Evolutionary conservation across 768 basidiomycete species (phyloP), one percentile per base, ranked within the genome.

Genomic region (Mrakia hoshinonis): DNA sequence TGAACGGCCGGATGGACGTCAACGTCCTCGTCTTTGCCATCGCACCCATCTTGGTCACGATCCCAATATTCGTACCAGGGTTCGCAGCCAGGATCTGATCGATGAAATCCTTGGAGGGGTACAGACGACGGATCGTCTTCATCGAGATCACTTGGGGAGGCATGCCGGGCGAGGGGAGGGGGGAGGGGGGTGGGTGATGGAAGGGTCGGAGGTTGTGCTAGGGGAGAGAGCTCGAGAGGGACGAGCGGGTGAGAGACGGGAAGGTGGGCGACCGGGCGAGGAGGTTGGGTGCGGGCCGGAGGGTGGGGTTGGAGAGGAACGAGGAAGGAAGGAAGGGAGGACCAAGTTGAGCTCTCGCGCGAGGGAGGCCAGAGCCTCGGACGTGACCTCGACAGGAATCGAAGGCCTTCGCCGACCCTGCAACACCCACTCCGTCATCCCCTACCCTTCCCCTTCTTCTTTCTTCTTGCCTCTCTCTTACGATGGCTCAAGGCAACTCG

Each of bases 401-500:
- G n/a, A n/a, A n/a, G n/a, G n/a, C n/a, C n/a, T n/a, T n/a, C n/a
- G n/a, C n/a, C n/a, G n/a, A n/a, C n/a, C n/a, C n/a, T n/a, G n/a
- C n/a, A n/a, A n/a, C n/a, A n/a, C n/a, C n/a, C n/a, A n/a, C 29
- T 36, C 61, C 26, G 24, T 31, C 29, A 29, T 11, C 49, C 52
- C 34, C 46, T 51, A 9, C 66, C 52, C 67, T 47, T 13, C 52
- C 4, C 2, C 39, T 46, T 9, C 46, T 47, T n/a, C 47, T 29
- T 24, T 48, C 39, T 24, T 48, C 61, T 29, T 15, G 29, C 43
- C 66, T 48, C 24, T 31, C 67, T 15, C 3, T 0, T 36, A 49
- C 54, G 1, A 91, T 93, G 91, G 89, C 86, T 12, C 92, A 94
- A 83, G 91, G 91, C 69, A 87, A 86, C 74, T 86, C 86, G n/a